Evolutionary conservation across 192 early-diverging fungal species (phyloP).

Genomic region (Coemansia erecta): DNA sequence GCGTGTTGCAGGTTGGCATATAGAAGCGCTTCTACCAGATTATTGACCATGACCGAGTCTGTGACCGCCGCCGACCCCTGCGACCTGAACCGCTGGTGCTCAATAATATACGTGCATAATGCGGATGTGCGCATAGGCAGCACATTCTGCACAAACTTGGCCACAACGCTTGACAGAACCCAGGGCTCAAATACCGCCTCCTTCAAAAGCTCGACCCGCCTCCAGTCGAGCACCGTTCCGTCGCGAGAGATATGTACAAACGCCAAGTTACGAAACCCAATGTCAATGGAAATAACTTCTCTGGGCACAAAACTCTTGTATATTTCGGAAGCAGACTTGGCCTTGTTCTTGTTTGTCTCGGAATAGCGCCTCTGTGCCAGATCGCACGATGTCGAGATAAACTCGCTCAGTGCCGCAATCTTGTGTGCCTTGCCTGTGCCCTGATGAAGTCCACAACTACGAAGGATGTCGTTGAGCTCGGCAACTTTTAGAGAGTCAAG

Average conservation of each 20-base stretch:
- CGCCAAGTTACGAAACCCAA: slow-evolving; percentile 52
- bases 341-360: slow-evolving; percentile 4
- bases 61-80: slow-evolving; percentile 51
- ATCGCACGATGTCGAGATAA: slow-evolving; percentile 31
- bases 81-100: slow-evolving; percentile 55
- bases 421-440: slow-evolving; percentile 36
- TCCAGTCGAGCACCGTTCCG: slow-evolving; percentile 42
- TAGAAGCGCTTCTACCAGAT: slow-evolving; percentile 51
- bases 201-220: slow-evolving; percentile 38
- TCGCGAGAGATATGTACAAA: slow-evolving; percentile 39
- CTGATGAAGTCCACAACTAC: slow-evolving; percentile 36
- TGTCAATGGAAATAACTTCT: slow-evolving; percentile 54
- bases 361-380: slow-evolving; percentile 25
- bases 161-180: slow-evolving; percentile 35
- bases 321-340: slow-evolving; percentile 6
- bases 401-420: slow-evolving; percentile 26
- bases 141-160: slow-evolving; percentile 27
- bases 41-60: slow-evolving; percentile 53
- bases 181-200: slow-evolving; percentile 50
- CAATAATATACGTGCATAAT: slow-evolving; percentile 44
- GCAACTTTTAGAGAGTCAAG: slow-evolving; percentile 25
- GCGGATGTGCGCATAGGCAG: slow-evolving; percentile 28
- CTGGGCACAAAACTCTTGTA: slow-evolving; percentile 27
- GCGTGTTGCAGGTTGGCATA: slow-evolving; percentile 43
- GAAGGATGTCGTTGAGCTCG: slow-evolving; percentile 37